Conservation (phyloP, 495 filamentous ascomycete genomes). For the Cercophora scortea region DNA sequence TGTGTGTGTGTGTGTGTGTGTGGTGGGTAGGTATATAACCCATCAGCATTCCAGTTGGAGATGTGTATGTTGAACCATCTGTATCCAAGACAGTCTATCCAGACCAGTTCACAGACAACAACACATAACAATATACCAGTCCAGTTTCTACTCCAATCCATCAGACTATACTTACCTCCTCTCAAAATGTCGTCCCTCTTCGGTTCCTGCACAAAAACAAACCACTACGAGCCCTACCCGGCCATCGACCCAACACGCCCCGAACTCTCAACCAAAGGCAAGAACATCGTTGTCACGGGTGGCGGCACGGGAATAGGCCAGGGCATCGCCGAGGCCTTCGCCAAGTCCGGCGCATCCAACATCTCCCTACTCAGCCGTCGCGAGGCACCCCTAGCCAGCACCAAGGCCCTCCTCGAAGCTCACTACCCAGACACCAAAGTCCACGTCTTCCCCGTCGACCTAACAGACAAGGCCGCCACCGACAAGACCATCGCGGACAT, state of each 20-base stretch:
- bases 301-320: slow-evolving; percentile 25
- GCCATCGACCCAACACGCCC: slow-evolving; percentile 25
- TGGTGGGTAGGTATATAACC: too few relatives aligned
- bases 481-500: neutral
- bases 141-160: neutral
- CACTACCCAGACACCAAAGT: neutral
- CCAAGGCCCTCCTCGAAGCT: neutral
- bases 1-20: too few relatives aligned
- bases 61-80: too few relatives aligned
- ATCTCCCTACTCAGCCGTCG: slow-evolving; percentile 22
- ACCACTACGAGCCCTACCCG: slow-evolving; percentile 19
- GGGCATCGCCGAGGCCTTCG: slow-evolving; percentile 22
- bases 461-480: neutral
- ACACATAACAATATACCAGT: too few relatives aligned
- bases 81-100: neutral
- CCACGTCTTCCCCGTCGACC: neutral
- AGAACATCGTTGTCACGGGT: slow-evolving; percentile 40
- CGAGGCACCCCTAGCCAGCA: slow-evolving; percentile 2
- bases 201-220: neutral
- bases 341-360: slow-evolving; percentile 17
- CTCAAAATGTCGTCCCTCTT: neutral
- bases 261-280: slow-evolving; percentile 30
- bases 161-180: neutral
- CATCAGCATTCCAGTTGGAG: too few relatives aligned
- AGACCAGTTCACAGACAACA: neutral